Evolutionary conservation across 306 rosid species (phyloP).

Genomic region (Pterocarpus santalinus): DNA sequence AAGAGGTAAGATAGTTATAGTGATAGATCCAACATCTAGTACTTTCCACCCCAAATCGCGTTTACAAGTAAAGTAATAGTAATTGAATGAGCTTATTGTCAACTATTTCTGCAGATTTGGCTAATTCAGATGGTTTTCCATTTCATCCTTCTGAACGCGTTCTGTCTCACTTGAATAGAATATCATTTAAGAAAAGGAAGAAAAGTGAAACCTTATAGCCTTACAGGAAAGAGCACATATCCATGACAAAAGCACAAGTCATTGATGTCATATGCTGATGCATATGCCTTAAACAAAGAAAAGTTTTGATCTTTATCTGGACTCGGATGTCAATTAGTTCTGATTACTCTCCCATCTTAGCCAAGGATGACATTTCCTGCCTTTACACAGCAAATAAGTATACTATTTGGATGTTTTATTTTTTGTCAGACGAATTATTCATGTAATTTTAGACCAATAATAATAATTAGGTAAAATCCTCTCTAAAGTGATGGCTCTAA

Average conservation of each 20-base stretch:
- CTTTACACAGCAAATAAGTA: constrained; percentile 19
- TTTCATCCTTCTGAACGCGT: constrained; percentile 19
- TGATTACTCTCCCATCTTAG: constrained; percentile 29
- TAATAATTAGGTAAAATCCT: too few relatives aligned
- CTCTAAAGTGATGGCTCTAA: too few relatives aligned
- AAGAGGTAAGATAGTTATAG: constrained; percentile 44
- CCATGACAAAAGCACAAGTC: constrained; percentile 45
- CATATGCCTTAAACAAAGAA: constrained; percentile 37
- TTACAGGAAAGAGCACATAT: constrained; percentile 42
- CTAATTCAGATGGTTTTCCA: constrained; percentile 20
- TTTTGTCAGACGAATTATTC: not conserved
- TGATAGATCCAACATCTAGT: constrained; percentile 57
- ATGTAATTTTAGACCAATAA: too few relatives aligned
- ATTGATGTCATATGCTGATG: constrained; percentile 49
- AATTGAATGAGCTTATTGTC: constrained; percentile 21
- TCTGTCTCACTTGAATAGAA: constrained; percentile 27
- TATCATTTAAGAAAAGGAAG: constrained; percentile 15
- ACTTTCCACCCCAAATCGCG: constrained; percentile 47
- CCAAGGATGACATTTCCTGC: constrained; percentile 40
- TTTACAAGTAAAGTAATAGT: constrained; percentile 32
- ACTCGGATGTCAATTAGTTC: constrained; percentile 38
- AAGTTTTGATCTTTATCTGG: constrained; percentile 28
- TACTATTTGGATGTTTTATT: constrained; percentile 37
- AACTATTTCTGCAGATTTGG: constrained; percentile 12
- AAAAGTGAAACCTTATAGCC: constrained; percentile 36